Evolutionary conservation across 768 basidiomycete species (phyloP).

Genomic region (Boletus insuetus): DNA sequence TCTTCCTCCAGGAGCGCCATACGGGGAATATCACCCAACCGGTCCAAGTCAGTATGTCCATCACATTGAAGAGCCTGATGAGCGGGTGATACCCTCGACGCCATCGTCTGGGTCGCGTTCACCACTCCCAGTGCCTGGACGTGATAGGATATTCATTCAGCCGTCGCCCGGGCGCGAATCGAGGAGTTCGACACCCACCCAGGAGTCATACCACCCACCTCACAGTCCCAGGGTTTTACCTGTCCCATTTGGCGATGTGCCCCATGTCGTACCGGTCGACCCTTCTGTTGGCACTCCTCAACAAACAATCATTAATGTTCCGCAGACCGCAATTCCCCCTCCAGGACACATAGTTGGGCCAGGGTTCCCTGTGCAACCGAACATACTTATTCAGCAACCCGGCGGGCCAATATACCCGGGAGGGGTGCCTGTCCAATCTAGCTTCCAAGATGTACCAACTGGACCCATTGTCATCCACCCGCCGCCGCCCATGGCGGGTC

Average conservation of each 20-base stretch:
- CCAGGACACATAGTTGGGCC: slow-evolving; percentile 20
- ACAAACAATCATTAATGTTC: slow-evolving; percentile 13
- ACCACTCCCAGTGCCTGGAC: slow-evolving; percentile 21
- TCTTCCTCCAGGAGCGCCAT: slow-evolving; percentile 35
- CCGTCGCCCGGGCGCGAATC: slow-evolving; percentile 14
- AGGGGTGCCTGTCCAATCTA: not conserved
- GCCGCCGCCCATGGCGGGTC: slow-evolving; percentile 2
- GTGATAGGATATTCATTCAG: slow-evolving; percentile 11
- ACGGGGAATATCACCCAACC: slow-evolving; percentile 1
- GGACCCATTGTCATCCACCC: slow-evolving; percentile 22
- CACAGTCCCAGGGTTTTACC: slow-evolving; percentile 12
- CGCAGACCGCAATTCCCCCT: slow-evolving; percentile 15
- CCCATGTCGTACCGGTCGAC: slow-evolving; percentile 17
- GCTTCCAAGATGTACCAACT: not conserved
- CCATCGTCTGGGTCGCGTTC: slow-evolving; percentile 15
- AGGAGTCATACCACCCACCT: slow-evolving; percentile 18
- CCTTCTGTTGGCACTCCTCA: slow-evolving; percentile 11
- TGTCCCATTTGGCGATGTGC: slow-evolving; percentile 11
- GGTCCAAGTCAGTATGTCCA: slow-evolving; percentile 7
- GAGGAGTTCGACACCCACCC: slow-evolving; percentile 25
- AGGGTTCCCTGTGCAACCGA: slow-evolving; percentile 7
- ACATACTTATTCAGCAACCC: slow-evolving; percentile 2
- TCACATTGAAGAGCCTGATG: slow-evolving; percentile 14
- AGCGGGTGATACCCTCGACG: slow-evolving; percentile 20
- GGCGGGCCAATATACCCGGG: not conserved